Evolutionary conservation across 805 yeast genomes (phyloP).

Genomic region (Barnettozyma sucrosica): DNA sequence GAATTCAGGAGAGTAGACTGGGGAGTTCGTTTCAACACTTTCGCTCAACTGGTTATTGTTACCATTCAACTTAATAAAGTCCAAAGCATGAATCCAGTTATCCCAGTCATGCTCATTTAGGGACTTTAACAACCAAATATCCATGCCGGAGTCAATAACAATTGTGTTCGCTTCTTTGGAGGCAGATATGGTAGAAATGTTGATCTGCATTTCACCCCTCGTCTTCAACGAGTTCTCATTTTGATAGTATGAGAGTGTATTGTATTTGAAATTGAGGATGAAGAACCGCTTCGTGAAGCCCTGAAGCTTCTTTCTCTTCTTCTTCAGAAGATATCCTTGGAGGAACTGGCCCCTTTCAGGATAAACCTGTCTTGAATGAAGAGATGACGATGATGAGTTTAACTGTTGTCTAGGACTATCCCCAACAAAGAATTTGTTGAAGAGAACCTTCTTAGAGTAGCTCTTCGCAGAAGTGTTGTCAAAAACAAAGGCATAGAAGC

Average conservation of each 20-base stretch:
- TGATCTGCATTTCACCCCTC: slow-evolving; percentile 89
- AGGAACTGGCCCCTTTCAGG: slow-evolving; percentile 64
- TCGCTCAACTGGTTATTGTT: background rate
- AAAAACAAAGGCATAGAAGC: slow-evolving; percentile 80
- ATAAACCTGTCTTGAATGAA: slow-evolving; percentile 23
- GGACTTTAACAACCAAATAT: slow-evolving; percentile 84
- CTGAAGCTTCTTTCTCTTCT: slow-evolving; percentile 76
- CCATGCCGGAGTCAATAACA: slow-evolving; percentile 90
- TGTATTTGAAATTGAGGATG: slow-evolving; percentile 73
- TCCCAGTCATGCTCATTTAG: slow-evolving; percentile 58
- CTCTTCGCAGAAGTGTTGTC: slow-evolving; percentile 90
- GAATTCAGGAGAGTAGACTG: slow-evolving; percentile 4
- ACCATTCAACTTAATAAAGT: slow-evolving; percentile 28
- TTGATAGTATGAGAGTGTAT: slow-evolving; percentile 75
- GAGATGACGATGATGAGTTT: slow-evolving; percentile 9
- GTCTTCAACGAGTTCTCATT: slow-evolving; percentile 65
- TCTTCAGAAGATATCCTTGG: slow-evolving; percentile 75
- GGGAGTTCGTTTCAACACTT: background rate
- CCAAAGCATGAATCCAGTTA: slow-evolving; percentile 79
- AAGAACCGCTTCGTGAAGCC: slow-evolving; percentile 85
- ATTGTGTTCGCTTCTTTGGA: slow-evolving; percentile 61
- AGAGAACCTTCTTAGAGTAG: slow-evolving; percentile 72
- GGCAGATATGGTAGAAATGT: slow-evolving; percentile 76
- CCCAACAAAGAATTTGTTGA: slow-evolving; percentile 36
- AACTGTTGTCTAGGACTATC: slow-evolving; percentile 9